Evolutionary conservation across 805 yeast species (phyloP).

Genomic region (Cyberlindnera nakhonratchasimensis): DNA sequence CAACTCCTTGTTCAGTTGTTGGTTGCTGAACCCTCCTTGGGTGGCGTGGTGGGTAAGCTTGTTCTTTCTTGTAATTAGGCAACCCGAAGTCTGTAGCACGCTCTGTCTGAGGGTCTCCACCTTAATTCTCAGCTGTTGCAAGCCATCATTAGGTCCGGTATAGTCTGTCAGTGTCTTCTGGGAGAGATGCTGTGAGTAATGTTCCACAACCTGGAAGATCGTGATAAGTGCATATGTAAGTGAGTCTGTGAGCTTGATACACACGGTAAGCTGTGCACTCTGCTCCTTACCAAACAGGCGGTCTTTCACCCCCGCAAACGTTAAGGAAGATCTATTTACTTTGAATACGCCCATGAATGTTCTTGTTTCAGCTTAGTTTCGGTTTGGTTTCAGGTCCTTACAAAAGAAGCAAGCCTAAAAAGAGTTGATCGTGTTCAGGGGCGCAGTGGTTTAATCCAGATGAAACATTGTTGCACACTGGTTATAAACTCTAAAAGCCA

Average conservation of each 20-base stretch:
- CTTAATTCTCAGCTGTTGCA: not conserved
- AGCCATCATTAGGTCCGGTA: not conserved
- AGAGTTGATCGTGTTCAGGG: too few species aligned
- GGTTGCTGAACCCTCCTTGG: not conserved
- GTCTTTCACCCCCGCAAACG: slow-evolving; percentile 5
- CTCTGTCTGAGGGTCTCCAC: slow-evolving; percentile 3
- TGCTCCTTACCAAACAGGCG: slow-evolving; percentile 7
- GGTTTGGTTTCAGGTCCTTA: too few species aligned
- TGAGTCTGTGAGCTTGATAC: slow-evolving; percentile 7
- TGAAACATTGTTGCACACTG: too few species aligned
- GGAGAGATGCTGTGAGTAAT: slow-evolving; percentile 6
- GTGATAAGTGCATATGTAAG: slow-evolving; percentile 8
- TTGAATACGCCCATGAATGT: slow-evolving; percentile 11
- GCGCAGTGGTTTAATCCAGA: too few species aligned
- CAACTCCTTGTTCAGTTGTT: not conserved
- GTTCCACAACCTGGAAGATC: slow-evolving; percentile 7
- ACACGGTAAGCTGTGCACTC: slow-evolving; percentile 2
- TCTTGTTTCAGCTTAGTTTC: too few species aligned
- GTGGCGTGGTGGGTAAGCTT: slow-evolving; percentile 3
- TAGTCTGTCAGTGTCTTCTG: not conserved
- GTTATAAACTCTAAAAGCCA: too few species aligned
- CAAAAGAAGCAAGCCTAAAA: too few species aligned
- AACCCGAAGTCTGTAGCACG: slow-evolving; percentile 4
- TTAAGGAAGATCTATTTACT: slow-evolving; percentile 8
- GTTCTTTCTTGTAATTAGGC: slow-evolving; percentile 6